Conservation (phyloP, 2,329 filamentous ascomycete genomes). For the Sporothrix humicola region DNA sequence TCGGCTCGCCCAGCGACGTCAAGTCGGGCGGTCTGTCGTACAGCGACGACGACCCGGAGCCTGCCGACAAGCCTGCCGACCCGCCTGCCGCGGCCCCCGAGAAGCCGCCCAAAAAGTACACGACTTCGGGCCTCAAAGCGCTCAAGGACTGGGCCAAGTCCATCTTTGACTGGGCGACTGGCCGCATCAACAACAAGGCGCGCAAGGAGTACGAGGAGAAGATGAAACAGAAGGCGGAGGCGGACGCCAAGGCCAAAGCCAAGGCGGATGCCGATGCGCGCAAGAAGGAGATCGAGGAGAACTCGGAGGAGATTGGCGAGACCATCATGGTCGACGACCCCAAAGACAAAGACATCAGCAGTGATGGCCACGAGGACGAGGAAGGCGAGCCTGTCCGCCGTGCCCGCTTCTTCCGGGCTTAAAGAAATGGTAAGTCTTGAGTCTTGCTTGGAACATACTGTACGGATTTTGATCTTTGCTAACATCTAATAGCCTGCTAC, state of each 20-base stretch:
- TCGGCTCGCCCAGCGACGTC: background rate
- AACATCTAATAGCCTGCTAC: no score
- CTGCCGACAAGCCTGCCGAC: background rate
- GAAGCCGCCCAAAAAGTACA: background rate
- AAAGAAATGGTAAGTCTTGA: background rate
- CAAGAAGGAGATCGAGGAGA: constrained; percentile 1
- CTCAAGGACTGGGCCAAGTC: background rate
- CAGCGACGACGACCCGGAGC: no score
- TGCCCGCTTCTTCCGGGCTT: constrained; percentile 9
- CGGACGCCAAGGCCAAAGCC: background rate
- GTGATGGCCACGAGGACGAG: background rate
- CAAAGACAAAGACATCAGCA: background rate
- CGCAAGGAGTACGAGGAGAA: background rate
- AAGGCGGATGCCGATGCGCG: background rate
- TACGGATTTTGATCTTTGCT: no score
- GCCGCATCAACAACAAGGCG: background rate
- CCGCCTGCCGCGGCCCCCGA: background rate
- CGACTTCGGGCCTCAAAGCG: background rate
- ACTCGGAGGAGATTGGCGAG: no score
- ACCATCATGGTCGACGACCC: background rate
- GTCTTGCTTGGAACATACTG: background rate
- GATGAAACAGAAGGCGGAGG: background rate
- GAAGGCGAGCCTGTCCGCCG: background rate
- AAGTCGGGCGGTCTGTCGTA: background rate
- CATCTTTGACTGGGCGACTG: background rate